Conservation (phyloP, 352 stramenopile species). For the Phytophthora megakarya region DNA sequence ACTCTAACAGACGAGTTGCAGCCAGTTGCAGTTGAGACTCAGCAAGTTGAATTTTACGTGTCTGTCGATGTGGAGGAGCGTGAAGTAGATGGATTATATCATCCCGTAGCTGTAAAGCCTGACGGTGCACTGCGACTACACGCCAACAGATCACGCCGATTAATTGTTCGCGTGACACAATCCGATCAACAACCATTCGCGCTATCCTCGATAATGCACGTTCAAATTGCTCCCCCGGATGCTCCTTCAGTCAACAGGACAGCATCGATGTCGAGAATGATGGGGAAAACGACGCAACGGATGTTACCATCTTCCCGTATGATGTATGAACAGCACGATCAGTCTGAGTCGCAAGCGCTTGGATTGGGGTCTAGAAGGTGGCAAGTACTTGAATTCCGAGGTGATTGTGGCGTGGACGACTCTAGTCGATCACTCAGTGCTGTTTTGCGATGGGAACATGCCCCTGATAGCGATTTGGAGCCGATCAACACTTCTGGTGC, state of each 20-base stretch:
- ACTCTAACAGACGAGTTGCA: neutral
- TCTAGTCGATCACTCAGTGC: slow-evolving; percentile 57
- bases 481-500: slow-evolving; percentile 43
- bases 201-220: slow-evolving; percentile 45
- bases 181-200: slow-evolving; percentile 65
- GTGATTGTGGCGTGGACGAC: slow-evolving; percentile 35
- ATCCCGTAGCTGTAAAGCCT: slow-evolving; percentile 65
- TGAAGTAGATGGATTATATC: slow-evolving; percentile 66
- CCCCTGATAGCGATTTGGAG: slow-evolving; percentile 30
- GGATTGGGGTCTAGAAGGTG: slow-evolving; percentile 28
- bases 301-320: slow-evolving; percentile 43
- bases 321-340: slow-evolving; percentile 20
- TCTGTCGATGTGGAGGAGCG: slow-evolving; percentile 81
- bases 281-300: slow-evolving; percentile 49
- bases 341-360: slow-evolving; percentile 15
- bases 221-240: slow-evolving; percentile 46
- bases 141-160: slow-evolving; percentile 54
- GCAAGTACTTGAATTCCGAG: slow-evolving; percentile 46
- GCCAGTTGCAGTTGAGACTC: slow-evolving; percentile 11
- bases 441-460: slow-evolving; percentile 62
- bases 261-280: slow-evolving; percentile 37
- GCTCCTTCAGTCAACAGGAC: slow-evolving; percentile 35
- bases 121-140: slow-evolving; percentile 72
- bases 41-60: slow-evolving; percentile 60
- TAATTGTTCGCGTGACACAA: slow-evolving; percentile 71